Evolutionary conservation across 345 rosid species (phyloP), one percentile per base, ranked within the genome.

Genomic region (Brassica cretica): DNA sequence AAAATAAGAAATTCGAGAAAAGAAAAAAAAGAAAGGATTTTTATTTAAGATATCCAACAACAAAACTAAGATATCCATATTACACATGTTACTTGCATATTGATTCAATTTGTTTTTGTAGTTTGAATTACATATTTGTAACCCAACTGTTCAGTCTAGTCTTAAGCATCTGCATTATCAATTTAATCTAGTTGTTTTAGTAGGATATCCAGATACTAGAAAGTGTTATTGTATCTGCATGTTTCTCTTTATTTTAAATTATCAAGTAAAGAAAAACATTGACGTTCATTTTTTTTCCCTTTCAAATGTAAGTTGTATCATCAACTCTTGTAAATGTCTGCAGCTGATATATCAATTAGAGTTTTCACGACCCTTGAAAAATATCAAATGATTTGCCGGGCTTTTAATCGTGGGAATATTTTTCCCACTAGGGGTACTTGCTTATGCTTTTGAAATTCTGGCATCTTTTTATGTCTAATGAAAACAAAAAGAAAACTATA

Each of bases 391-490:
- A 10, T 44, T 12, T 44, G 51, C 65, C 3, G 71, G 64, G 15
- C 4, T 21, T 33, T 12, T 5, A 35, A 15, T 64, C 18, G 33
- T 33, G 14, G n/a, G 18, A 56, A 33, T 66, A 75, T 58, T 39
- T 32, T 39, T 29, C 35, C 32, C 11, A 39, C 30, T 37, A 66
- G 32, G 59, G 30, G 24, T 56, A 66, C 44, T 39, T 18, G 9
- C 75, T 37, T 37, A 37, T 71, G 59, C 60, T 71, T 35, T 71
- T 12, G 35, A 71, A 56, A 16, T 64, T 16, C 12, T 71, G 71
- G 35, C 16, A 71, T 51, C 18, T 10, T 76, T 51, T 6, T 15
- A 49, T 56, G 19, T 8, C 6, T 7, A 51, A 51, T 51, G 6
- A 51, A 51, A 15, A 51, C 18, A 6, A 70, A 25, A 27, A 1